phyloP scores from a whole-genome alignment of 176 grass and related monocot genomes.

The Bromus sterilis region DNA sequence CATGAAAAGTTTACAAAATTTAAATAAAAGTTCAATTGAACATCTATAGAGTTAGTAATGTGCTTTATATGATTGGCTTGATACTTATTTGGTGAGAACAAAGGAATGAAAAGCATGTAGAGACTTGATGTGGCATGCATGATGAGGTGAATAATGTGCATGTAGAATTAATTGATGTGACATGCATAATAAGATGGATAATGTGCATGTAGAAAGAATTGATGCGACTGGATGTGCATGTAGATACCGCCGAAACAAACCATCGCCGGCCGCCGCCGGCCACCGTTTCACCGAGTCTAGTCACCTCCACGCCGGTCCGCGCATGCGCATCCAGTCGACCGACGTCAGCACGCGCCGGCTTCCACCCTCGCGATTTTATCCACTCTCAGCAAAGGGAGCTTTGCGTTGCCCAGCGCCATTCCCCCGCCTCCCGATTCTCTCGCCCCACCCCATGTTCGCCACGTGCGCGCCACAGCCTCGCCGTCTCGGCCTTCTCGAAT shows the following conservation, averaged over 20 bases:
- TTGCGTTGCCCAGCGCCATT: not conserved
- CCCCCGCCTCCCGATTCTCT: not conserved
- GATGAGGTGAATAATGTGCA: too few species aligned
- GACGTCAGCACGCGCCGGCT: not conserved
- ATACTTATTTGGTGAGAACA: too few species aligned
- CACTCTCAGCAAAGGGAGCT: not conserved
- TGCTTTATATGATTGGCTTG: too few species aligned
- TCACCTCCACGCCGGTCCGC: not conserved
- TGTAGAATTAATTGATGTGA: too few species aligned
- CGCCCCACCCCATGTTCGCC: slow-evolving; percentile 20
- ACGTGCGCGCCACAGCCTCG: slow-evolving; percentile 28
- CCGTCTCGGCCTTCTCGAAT: not conserved
- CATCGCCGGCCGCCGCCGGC: not conserved
- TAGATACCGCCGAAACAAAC: not conserved
- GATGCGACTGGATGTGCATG: too few species aligned
- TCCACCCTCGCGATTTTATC: slow-evolving; percentile 19
- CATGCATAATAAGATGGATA: too few species aligned
- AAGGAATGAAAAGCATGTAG: too few species aligned
- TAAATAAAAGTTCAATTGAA: too few species aligned
- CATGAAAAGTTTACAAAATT: too few species aligned
- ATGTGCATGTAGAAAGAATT: too few species aligned
- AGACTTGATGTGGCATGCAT: too few species aligned
- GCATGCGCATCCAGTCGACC: not conserved
- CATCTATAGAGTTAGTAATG: too few species aligned
- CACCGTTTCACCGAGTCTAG: not conserved